phyloP scores from a whole-genome alignment of 2,329 filamentous ascomycete genomes.

The Lasiodiplodia hormozganensis region DNA sequence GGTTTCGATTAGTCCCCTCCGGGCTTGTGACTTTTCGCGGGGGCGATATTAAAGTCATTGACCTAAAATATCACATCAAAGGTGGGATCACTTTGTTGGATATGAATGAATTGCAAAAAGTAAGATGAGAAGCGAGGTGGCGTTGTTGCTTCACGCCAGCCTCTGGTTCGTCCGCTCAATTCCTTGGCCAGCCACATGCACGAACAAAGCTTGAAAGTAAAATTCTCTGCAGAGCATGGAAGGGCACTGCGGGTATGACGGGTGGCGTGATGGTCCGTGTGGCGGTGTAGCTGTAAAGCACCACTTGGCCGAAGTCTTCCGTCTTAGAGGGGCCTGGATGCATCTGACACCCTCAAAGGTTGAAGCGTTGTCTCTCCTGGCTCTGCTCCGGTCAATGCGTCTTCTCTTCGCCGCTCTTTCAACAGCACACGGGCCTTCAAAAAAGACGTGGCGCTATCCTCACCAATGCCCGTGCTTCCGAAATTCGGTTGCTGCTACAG shows the following conservation, averaged over 20 bases:
- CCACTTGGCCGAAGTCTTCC: not conserved
- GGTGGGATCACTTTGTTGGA: not conserved
- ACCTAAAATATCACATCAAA: not conserved
- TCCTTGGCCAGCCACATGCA: not conserved
- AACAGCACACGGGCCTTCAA: not conserved
- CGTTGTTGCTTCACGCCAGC: not conserved
- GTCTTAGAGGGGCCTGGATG: not conserved
- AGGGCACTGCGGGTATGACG: not conserved
- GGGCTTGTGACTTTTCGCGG: not conserved
- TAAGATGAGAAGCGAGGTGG: not conserved
- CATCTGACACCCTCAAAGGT: not conserved
- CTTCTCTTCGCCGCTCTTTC: not conserved
- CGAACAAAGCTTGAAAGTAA: not conserved
- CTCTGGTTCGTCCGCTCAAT: not conserved
- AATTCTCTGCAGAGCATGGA: not conserved
- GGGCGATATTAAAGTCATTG: not conserved
- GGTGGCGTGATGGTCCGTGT: slow-evolving; percentile 12
- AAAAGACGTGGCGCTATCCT: not conserved
- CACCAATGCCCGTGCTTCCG: not conserved
- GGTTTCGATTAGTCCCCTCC: no score
- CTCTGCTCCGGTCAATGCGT: not conserved
- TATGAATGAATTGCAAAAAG: not conserved
- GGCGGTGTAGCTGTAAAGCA: slow-evolving; percentile 11
- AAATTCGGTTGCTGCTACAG: not conserved
- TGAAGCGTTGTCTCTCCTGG: not conserved